Conservation (phyloP, 2,329 filamentous ascomycete genomes). For the Aspergillus spinulosporus region DNA sequence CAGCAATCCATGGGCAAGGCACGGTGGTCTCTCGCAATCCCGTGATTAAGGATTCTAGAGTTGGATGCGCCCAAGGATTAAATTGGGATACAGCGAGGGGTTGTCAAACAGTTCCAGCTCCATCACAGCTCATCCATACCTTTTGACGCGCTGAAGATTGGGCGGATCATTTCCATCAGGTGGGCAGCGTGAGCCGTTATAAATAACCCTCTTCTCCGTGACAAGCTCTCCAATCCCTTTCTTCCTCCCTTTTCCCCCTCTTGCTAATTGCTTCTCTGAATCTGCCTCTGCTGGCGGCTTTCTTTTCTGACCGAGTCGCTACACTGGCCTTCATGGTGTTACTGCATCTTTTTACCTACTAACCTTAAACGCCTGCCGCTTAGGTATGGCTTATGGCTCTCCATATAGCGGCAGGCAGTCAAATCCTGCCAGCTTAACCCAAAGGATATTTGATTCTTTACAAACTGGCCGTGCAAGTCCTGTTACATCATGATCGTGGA, state of each 20-base stretch:
- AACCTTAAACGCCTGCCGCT: too few species aligned
- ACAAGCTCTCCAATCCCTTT: conserved; percentile 11
- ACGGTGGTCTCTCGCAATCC: conserved; percentile 6
- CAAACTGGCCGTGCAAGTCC: neutral
- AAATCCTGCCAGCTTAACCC: neutral
- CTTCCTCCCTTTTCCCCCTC: neutral
- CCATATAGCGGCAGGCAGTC: neutral
- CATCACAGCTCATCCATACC: conserved; percentile 22
- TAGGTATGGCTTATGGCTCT: neutral
- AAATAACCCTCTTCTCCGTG: conserved; percentile 16
- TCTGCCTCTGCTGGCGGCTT: neutral
- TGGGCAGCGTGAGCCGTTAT: conserved; percentile 21
- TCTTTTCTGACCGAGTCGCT: neutral
- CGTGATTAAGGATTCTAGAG: conserved; percentile 1
- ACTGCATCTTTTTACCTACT: neutral
- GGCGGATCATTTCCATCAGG: conserved; percentile 22
- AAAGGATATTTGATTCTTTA: neutral
- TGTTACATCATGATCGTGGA: neutral
- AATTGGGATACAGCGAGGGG: conserved; percentile 8
- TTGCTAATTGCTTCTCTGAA: neutral
- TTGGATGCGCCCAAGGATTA: conserved; percentile 17
- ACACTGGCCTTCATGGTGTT: neutral
- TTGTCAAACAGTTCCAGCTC: conserved; percentile 12
- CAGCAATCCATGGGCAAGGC: conserved; percentile 14
- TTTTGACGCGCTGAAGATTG: conserved; percentile 18